phyloP scores from a whole-genome alignment of 257 asterid genomes.

The Forsythia suspensa region DNA sequence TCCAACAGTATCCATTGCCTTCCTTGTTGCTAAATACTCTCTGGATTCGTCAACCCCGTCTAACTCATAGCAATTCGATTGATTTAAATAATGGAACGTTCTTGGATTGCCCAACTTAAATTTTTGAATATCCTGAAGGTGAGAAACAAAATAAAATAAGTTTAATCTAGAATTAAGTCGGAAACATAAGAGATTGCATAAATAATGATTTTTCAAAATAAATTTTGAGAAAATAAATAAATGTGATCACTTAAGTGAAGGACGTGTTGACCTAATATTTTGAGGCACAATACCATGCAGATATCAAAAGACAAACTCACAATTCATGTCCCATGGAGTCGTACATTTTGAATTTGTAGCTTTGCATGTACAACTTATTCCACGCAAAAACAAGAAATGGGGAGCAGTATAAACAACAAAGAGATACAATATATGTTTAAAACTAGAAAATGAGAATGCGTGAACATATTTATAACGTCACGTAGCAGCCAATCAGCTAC shows the following conservation, averaged over 20 bases:
- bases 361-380: background rate
- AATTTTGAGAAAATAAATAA: background rate
- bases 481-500: background rate
- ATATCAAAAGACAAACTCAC: background rate
- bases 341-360: background rate
- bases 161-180: constrained; percentile 7
- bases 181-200: background rate
- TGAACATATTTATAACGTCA: background rate
- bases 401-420: constrained; percentile 1
- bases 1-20: constrained; percentile 99
- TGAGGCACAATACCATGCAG: background rate
- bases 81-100: constrained; percentile 92
- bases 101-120: constrained; percentile 88
- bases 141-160: constrained; percentile 14
- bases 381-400: background rate
- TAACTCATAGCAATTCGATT: constrained; percentile 76
- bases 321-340: background rate
- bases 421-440: background rate
- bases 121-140: constrained; percentile 62
- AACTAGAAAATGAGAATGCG: background rate
- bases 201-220: background rate
- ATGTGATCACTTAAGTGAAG: background rate
- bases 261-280: background rate
- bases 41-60: constrained; percentile 84
- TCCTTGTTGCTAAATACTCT: constrained; percentile 85